A percentile compares a stretch with the other conserved stretches of the same genome.
These are phyloP conservation scores for Perkinsus chesapeaki DNA, from an alignment of 169 alveolate genomes.

Conservation along the genomic window DNA sequence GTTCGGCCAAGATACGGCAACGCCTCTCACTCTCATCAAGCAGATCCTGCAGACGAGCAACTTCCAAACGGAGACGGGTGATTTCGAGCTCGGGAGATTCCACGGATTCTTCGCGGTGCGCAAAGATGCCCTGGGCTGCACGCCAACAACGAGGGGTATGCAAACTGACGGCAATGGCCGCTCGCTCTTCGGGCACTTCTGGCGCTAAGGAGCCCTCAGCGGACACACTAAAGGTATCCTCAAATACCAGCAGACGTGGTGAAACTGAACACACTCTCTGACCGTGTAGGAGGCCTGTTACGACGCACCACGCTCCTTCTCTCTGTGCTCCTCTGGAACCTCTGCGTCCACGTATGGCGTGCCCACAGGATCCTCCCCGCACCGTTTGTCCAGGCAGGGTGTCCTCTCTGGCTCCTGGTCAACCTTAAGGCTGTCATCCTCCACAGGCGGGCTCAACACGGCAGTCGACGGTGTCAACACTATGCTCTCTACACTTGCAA, in stretches of 20 bases:
- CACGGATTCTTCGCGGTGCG: not conserved
- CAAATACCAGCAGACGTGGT: not conserved
- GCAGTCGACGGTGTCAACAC: not conserved
- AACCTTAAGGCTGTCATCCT: not conserved
- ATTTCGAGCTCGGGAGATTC: not conserved
- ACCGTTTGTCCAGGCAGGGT: not conserved
- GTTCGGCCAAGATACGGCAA: not conserved
- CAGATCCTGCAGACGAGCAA: not conserved
- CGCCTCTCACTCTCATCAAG: not conserved
- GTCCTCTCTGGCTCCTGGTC: not conserved
- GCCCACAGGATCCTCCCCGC: not conserved
- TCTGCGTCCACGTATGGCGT: not conserved
- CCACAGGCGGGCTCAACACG: not conserved
- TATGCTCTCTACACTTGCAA: not conserved
- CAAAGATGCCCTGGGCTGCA: not conserved
- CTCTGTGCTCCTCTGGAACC: not conserved
- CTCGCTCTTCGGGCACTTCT: not conserved
- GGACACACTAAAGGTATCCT: not conserved
- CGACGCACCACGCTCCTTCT: too few relatives aligned
- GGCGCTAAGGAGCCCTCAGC: not conserved
- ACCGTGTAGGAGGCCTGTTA: too few relatives aligned
- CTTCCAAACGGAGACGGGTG: not conserved
- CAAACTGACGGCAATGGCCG: not conserved
- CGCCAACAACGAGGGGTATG: not conserved
- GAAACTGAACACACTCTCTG: too few relatives aligned